Evolutionary conservation across 768 basidiomycete genomes (phyloP).

Genomic region (Russula ochroleuca): DNA sequence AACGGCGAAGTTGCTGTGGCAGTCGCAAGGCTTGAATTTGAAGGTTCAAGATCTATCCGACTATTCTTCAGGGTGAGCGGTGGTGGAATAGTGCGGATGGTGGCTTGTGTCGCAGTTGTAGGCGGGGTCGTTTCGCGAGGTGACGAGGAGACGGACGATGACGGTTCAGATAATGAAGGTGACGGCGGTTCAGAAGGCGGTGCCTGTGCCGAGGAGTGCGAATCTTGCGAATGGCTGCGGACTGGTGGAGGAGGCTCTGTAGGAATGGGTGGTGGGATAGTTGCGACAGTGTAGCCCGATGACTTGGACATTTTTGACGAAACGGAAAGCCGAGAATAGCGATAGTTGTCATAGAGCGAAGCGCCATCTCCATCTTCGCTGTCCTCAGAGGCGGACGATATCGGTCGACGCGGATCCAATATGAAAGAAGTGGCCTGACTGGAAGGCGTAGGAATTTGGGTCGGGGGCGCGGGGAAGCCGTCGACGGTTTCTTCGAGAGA

Average conservation of each 20-base stretch:
- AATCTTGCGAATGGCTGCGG: constrained; percentile 17
- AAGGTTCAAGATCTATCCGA: constrained; percentile 32
- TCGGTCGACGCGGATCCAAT: background rate
- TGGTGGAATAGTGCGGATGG: constrained; percentile 4
- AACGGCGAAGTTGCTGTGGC: constrained; percentile 31
- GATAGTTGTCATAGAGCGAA: constrained; percentile 74
- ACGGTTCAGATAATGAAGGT: background rate
- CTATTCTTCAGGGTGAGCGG: background rate
- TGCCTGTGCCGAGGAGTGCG: constrained; percentile 3
- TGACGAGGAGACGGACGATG: background rate
- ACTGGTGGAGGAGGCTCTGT: constrained; percentile 25
- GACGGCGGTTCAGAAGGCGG: background rate
- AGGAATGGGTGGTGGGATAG: constrained; percentile 34
- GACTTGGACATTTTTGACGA: constrained; percentile 41
- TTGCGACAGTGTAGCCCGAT: constrained; percentile 33
- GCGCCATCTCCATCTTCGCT: constrained; percentile 62
- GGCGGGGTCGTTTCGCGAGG: background rate
- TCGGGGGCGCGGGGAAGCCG: constrained; percentile 24
- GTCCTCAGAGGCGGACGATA: constrained; percentile 25
- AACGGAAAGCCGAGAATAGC: constrained; percentile 61
- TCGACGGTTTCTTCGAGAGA: constrained; percentile 28
- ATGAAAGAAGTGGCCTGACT: constrained; percentile 7
- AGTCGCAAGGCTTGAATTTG: constrained; percentile 29
- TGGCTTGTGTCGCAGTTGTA: background rate
- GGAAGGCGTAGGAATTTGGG: constrained; percentile 17